phyloP scores from a whole-genome alignment of 1,284 basidiomycete genomes.

The Sporisorium graminicola region DNA sequence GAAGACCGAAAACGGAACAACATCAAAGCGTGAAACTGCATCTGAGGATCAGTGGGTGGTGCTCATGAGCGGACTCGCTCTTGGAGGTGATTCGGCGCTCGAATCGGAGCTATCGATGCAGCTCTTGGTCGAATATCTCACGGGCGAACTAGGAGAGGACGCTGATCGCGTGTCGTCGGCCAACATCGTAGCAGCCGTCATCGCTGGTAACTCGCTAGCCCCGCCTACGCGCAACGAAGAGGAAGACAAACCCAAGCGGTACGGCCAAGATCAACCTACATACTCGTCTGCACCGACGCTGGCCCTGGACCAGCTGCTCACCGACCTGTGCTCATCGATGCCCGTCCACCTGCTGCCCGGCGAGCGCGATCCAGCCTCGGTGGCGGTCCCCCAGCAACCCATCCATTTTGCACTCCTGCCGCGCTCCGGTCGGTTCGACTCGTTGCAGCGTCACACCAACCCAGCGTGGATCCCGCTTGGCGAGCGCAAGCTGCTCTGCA shows the following conservation, averaged over 20 bases:
- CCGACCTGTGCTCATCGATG: slow-evolving; percentile 75
- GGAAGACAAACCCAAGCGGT: slow-evolving; percentile 38
- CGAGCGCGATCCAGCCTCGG: slow-evolving; percentile 85
- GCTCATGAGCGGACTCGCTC: slow-evolving; percentile 70
- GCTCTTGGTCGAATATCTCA: slow-evolving; percentile 79
- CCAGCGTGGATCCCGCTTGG: slow-evolving; percentile 82
- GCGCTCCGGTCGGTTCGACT: slow-evolving; percentile 73
- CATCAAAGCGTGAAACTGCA: slow-evolving; percentile 6
- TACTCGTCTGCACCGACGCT: slow-evolving; percentile 65
- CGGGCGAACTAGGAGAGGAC: slow-evolving; percentile 82
- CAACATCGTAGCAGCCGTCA: slow-evolving; percentile 50
- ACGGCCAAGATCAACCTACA: slow-evolving; percentile 42
- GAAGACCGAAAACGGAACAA: background rate
- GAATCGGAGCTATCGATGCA: slow-evolving; percentile 52
- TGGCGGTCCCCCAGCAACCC: slow-evolving; percentile 91
- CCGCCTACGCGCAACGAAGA: slow-evolving; percentile 42
- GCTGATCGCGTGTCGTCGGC: slow-evolving; percentile 64
- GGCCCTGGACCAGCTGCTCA: slow-evolving; percentile 78
- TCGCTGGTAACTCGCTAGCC: slow-evolving; percentile 60
- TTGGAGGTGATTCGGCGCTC: slow-evolving; percentile 71
- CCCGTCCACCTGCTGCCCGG: slow-evolving; percentile 82
- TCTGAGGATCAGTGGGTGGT: slow-evolving; percentile 55
- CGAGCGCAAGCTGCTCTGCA: slow-evolving; percentile 77
- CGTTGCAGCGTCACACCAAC: slow-evolving; percentile 86
- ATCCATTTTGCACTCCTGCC: slow-evolving; percentile 93